Base-by-base conservation (phyloP, 768 basidiomycete species). In the Boletus speciosus region DNA sequence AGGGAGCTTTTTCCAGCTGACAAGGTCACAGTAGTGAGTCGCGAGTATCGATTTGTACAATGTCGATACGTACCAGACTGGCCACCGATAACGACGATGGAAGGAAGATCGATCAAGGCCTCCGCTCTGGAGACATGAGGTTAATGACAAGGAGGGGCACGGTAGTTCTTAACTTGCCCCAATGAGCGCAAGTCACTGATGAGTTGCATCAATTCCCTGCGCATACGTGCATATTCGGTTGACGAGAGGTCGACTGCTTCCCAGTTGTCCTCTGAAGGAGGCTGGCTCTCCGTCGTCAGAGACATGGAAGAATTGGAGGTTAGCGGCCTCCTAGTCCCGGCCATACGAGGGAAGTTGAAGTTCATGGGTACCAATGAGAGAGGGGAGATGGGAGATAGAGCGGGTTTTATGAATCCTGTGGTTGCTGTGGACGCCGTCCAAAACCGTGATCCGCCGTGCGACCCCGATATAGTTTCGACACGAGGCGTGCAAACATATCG, bases 1-100 rank as follows among this genome's bases (percentile, higher is more conserved):
- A 84, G 63, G 0, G 81, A 83, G 54, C 82, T 83, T 57, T 83
- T 84, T 4, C 82, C 82, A 5, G 81, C 82, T 83, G 44, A 51
- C 5, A 16, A 38, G 35, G 23, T 52, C 6, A 49, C 7, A 15
- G 38, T 10, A 15, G 38, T 40, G 50, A 58, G 49, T 45, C 23
- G 46, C 40, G 11, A 25, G n/a, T 14, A 16, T 2, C 23, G 25
- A 37, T 0, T 14, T 11, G 27, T 5, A 32, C 2, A 31, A 25
- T 44, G 29, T 4, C 19, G 6, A 38, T 23, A 54, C 76, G 32
- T 49, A 81, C 81, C 79, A 0, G 82, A 83, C 55, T 83, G 82
- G 9, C 76, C 71, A 1, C 82, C 82, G 29, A 83, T 82, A 6
- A 83, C 81, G 0, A 74, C 78, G 10, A 83, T 75, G 7, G 74